Conservation (phyloP, 2,329 filamentous ascomycete species). For the Ilyonectria destructans region DNA sequence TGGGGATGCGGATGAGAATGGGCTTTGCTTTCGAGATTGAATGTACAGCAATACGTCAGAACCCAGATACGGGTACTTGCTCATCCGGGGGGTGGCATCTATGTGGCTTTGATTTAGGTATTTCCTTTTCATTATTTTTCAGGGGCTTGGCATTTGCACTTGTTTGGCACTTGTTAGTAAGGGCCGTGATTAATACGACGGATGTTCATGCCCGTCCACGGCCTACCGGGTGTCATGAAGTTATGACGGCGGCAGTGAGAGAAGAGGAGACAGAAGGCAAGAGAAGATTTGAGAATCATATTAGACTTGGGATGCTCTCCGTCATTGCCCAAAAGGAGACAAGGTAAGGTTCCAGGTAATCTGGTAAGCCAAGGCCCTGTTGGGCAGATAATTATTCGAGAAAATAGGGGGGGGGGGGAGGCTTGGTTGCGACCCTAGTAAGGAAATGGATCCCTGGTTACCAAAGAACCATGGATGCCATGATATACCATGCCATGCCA, state of each 20-base stretch:
- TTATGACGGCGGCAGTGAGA: background rate
- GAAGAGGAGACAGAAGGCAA: conserved; percentile 6
- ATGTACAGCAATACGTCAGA: background rate
- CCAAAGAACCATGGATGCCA: conserved; percentile 26
- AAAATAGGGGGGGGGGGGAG: conserved; percentile 1
- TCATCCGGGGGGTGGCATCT: background rate
- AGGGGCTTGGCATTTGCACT: background rate
- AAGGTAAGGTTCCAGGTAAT: conserved; percentile 6
- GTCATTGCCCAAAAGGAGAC: conserved; percentile 6
- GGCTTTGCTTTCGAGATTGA: too few relatives aligned
- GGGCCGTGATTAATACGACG: background rate
- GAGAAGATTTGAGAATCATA: conserved; percentile 4
- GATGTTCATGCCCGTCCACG: background rate
- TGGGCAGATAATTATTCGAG: conserved; percentile 6
- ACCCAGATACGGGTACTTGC: background rate
- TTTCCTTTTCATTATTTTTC: background rate
- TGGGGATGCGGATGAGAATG: background rate
- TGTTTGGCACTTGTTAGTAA: background rate
- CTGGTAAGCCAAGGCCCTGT: conserved; percentile 6
- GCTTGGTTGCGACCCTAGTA: background rate
- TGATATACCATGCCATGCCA: conserved; percentile 12
- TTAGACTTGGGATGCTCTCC: background rate
- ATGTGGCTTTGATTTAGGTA: background rate
- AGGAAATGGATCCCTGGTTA: conserved; percentile 8
- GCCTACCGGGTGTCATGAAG: background rate